Conservation (phyloP, 768 basidiomycete species). For the Tylopilus balloui region DNA sequence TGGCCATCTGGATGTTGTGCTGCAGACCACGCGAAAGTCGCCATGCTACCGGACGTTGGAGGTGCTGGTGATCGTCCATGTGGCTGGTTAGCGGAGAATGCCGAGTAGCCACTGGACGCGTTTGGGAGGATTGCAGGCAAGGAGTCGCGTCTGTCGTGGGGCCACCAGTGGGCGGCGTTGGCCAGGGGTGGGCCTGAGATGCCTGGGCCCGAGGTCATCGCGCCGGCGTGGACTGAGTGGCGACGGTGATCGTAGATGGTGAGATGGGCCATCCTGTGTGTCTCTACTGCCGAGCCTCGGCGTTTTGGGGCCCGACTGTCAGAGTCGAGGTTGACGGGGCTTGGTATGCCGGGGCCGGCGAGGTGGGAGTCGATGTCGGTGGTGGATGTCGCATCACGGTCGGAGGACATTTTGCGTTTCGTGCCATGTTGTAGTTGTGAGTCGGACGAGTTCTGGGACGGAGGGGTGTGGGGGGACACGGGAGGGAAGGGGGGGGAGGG, state of each 20-base stretch:
- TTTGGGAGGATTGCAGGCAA: conserved; percentile 66
- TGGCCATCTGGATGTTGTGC: conserved; percentile 43
- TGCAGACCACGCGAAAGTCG: conserved; percentile 72
- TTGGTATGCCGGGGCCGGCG: conserved; percentile 63
- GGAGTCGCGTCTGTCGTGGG: conserved; percentile 69
- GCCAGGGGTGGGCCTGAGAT: conserved; percentile 17
- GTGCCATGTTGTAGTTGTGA: conserved; percentile 53
- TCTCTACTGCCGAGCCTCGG: conserved; percentile 79
- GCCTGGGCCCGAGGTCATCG: conserved; percentile 30
- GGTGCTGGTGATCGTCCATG: conserved; percentile 55
- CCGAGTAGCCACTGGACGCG: conserved; percentile 52
- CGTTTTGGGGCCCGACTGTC: conserved; percentile 76
- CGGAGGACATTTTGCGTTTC: conserved; percentile 81
- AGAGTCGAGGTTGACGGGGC: conserved; percentile 51
- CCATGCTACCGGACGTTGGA: conserved; percentile 56
- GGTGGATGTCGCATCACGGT: conserved; percentile 48
- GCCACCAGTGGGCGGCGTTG: conserved; percentile 48
- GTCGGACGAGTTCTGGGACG: conserved; percentile 33
- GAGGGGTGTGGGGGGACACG: neutral
- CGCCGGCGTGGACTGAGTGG: conserved; percentile 66
- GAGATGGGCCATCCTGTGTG: conserved; percentile 68
- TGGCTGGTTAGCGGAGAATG: conserved; percentile 59
- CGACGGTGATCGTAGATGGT: conserved; percentile 71
- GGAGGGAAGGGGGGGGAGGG: conserved; percentile 5
- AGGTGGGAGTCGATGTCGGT: conserved; percentile 67